Evolutionary conservation across 2,329 filamentous ascomycete genomes (phyloP).

Genomic region (Penicillium sp.): DNA sequence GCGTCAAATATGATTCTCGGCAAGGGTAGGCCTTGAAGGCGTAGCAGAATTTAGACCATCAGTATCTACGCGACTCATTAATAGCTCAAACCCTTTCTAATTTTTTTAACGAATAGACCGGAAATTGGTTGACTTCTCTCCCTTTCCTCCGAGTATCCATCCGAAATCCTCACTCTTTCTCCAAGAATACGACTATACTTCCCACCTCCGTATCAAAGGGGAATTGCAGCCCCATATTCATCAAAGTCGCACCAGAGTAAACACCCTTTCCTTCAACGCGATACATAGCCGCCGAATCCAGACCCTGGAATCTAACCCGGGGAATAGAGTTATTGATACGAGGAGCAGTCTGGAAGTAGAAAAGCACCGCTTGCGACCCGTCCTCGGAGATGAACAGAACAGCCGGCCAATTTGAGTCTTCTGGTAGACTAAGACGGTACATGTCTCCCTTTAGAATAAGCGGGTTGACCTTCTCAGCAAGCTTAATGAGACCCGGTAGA

Average conservation of each 20-base stretch:
- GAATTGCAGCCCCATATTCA: constrained; percentile 61
- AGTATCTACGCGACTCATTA: too few relatives aligned
- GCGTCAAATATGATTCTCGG: too few relatives aligned
- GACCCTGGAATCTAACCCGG: constrained; percentile 54
- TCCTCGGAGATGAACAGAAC: constrained; percentile 59
- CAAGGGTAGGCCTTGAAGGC: too few relatives aligned
- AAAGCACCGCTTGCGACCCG: constrained; percentile 51
- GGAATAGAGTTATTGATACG: constrained; percentile 55
- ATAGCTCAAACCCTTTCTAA: too few relatives aligned
- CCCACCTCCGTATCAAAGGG: constrained; percentile 54
- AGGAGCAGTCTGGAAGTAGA: constrained; percentile 59
- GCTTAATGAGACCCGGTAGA: constrained; percentile 55
- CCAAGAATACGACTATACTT: constrained; percentile 57
- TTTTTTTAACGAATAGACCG: too few relatives aligned
- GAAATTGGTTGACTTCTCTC: too few relatives aligned
- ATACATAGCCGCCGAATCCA: constrained; percentile 57
- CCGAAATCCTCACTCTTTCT: constrained; percentile 39
- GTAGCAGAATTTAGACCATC: too few relatives aligned
- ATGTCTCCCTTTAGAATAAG: constrained; percentile 59
- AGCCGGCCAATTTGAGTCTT: constrained; percentile 61
- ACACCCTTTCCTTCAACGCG: constrained; percentile 52
- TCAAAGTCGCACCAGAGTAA: constrained; percentile 59
- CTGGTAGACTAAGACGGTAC: constrained; percentile 59
- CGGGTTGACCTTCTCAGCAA: constrained; percentile 58
- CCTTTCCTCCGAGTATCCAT: too few relatives aligned